Evolutionary conservation across 192 early-diverging fungal genomes (phyloP), one percentile per base, ranked within the genome.

Genomic region (Backusella parvicylindrica): DNA sequence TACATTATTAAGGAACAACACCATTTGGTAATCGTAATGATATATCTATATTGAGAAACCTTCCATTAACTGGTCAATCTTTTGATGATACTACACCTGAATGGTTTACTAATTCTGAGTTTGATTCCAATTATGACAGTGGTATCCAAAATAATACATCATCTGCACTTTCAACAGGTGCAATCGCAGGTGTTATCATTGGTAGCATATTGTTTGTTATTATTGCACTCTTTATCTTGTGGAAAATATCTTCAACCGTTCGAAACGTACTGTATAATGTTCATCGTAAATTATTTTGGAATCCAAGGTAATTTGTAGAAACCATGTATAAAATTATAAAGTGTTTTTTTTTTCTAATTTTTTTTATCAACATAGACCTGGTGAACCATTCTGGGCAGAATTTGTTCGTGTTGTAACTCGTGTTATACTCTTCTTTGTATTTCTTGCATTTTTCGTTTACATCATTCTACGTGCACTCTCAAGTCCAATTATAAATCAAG

Each of bases 321-420:
- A 47, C 1, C 33, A 13, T 33, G 23, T 38, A 41, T 23, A 40
- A 1, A 15, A 7, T 3, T 35, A 35, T n/a, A 21, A 5, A 0
- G 21, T 36, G 6, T 69, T 68, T 38, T n/a, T 35, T 32, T 12
- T 16, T n/a, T 67, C 8, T 8, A 5, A 31, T 16, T 26, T 16
- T 8, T 13, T 16, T 16, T 15, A 26, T 32, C 64, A 32, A 18
- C 9, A 31, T 60, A 73, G 71, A 63, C 63, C 71, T 26, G 72
- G 60, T 16, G 72, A 73, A 37, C 72, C 60, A n/a, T 60, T 73
- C 4, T 73, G 72, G 72, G 56, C 72, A 16, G 72, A 73, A n/a
- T 41, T 63, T 38, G 18, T n/a, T 15, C 56, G 56, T 21, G 21
- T 73, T 23, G 8, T 64, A 31, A 32, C 21, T 64, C 56, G 72